Evolutionary conservation across 805 yeast genomes (phyloP), one percentile per base, ranked within the genome.

Genomic region (Priceomyces melissophilus): DNA sequence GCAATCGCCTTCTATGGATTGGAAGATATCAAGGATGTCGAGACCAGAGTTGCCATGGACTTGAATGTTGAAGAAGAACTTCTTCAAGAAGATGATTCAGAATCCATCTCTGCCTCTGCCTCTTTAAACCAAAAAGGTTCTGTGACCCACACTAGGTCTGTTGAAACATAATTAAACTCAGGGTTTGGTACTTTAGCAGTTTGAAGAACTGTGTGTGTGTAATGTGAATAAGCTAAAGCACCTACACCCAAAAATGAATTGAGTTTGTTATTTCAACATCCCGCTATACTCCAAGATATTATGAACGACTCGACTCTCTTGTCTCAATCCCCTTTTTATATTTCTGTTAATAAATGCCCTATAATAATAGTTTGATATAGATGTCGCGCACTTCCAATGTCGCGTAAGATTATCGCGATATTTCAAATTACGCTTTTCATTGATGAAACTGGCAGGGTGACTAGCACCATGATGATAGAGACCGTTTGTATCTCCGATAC

Each of bases 1-100:
- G 75, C 83, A 50, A 87, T 93, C 57, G 76, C 84, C 37, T 55
- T 81, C 62, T 93, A 91, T 66, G 99, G 99, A 68, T 65, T 86
- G 71, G 74, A 88, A 56, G 98, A 90, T 50, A 74, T 86, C 62
- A 76, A 79, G 59, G 72, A 81, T 61, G 74, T 81, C 40, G 91
- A 84, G 60, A 71, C 73, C 47, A 73, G 73, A 55, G 81, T 85
- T 40, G 76, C 77, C 34, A 69, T 75, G 52, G 81, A 75, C 46
- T 67, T 82, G 55, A 78, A 78, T 39, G 66, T 76, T 40, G 64
- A 49, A 16, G 57, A 52, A 11, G 67, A 62, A 3, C 38, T 30
- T 11, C 55, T 48, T 29, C 60, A 50, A 10, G 57, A 37, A 32
- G 49, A 39, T 27, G 28, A 16, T 3, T n/a, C 33, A 7, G 33